These are phyloP conservation scores for Penicillium ochrochloron DNA, from an alignment of 495 filamentous ascomycete species.

Conservation along the genomic window DNA sequence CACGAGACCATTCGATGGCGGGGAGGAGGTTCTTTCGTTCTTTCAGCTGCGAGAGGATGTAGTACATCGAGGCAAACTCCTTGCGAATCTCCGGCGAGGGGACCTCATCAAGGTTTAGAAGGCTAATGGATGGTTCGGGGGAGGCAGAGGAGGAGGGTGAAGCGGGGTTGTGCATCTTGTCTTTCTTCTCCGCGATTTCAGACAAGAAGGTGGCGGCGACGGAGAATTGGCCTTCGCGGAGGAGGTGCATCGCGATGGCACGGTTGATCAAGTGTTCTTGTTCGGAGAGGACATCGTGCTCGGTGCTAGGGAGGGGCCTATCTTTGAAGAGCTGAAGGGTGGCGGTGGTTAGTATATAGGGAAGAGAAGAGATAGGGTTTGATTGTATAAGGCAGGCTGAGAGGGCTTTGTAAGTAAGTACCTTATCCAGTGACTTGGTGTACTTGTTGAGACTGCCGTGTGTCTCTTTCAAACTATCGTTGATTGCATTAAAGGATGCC, in stretches of 20 bases:
- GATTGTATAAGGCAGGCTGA: not conserved
- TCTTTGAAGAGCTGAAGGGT: constrained; percentile 70
- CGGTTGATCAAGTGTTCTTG: constrained; percentile 81
- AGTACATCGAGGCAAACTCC: constrained; percentile 87
- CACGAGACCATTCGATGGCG: constrained; percentile 84
- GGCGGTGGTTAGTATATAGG: not conserved
- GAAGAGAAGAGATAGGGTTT: not conserved
- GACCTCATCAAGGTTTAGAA: constrained; percentile 57
- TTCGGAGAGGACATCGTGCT: constrained; percentile 79
- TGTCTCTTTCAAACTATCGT: constrained; percentile 77
- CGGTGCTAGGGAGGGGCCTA: constrained; percentile 72
- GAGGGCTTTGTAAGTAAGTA: constrained; percentile 30
- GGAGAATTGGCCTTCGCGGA: constrained; percentile 89
- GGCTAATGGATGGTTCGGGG: constrained; percentile 25
- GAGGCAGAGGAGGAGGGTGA: constrained; percentile 17
- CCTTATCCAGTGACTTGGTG: constrained; percentile 82
- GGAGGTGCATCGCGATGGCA: constrained; percentile 93
- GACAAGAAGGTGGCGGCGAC: constrained; percentile 78
- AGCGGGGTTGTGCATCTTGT: constrained; percentile 17
- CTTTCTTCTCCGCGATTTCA: constrained; percentile 56
- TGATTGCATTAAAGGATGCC: constrained; percentile 74
- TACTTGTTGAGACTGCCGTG: constrained; percentile 79
- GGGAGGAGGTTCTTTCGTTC: constrained; percentile 70
- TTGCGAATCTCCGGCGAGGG: constrained; percentile 71
- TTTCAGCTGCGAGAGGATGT: constrained; percentile 78